Base-by-base conservation (phyloP, 2,329 filamentous ascomycete species). In the Ascochyta rabiei region DNA sequence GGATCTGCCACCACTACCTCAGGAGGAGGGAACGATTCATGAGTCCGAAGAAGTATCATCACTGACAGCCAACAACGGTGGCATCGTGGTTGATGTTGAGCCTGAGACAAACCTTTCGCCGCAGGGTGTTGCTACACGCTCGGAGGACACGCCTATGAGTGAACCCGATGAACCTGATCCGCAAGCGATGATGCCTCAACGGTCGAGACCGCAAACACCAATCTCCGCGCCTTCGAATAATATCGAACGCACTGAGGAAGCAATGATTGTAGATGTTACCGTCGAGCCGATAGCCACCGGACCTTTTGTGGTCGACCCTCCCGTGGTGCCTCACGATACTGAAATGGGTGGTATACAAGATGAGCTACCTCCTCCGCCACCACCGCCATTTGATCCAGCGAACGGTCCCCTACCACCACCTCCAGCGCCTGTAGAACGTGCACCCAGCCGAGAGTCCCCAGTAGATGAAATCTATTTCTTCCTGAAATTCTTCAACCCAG, bases 381-480 rank as follows among this genome's bases (percentile, higher is more conserved):
- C 67, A 19, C 65, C 70, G 9, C 65, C 64, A 8, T 31, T 56
- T 13, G 61, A 64, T 30, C 26, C 63, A 13, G 56, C 53, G 15
- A 41, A 48, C 5, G 68, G 63, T 28, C 47, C 55, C 23, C 18
- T 62, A 24, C 62, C 60, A 12, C 63, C 59, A 19, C 63, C 67
- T 9, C 63, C 60, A 24, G 66, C 57, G 21, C 57, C 56, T 21
- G 57, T 65, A 44, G 54, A 61, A 9, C 59, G 63, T 19, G 35
- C 43, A 2, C 61, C 57, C 12, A 61, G 62, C n/a, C 66, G 69
- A 12, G 60, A 64, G 13, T 60, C 62, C 35, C 61, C 65, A 10
- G 60, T 66, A 38, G 68, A 70, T n/a, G 72, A 77, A 44, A 69
- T 76, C 2, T 76, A 75, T 48, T 72, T 76, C 59, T 76, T 77